These are phyloP conservation scores for Pichia cabralensis DNA, from an alignment of 805 yeast species.

Conservation along the genomic window DNA sequence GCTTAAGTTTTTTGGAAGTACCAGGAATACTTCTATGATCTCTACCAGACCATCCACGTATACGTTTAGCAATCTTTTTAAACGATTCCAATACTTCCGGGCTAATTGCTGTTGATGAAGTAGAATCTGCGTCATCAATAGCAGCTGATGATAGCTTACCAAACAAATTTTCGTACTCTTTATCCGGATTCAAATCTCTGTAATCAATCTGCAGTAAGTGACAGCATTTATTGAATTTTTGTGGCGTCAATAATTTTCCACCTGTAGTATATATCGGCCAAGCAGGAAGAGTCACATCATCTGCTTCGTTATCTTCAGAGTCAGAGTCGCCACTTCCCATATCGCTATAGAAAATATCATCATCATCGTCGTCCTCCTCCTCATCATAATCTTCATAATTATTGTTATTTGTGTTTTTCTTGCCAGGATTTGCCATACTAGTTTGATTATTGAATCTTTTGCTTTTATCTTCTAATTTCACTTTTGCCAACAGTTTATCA, in stretches of 20 bases:
- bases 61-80: conserved; percentile 43
- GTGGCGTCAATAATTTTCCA: conserved; percentile 35
- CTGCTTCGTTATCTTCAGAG: conserved; percentile 22
- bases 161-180: conserved; percentile 59
- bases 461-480: conserved; percentile 16
- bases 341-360: conserved; percentile 10
- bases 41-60: conserved; percentile 79
- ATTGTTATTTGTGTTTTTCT: too few relatives aligned
- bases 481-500: conserved; percentile 42
- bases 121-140: conserved; percentile 64
- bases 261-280: conserved; percentile 19
- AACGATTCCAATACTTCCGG: conserved; percentile 62
- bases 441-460: neutral
- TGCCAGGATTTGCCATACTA: neutral
- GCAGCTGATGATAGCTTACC: conserved; percentile 62
- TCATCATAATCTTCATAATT: neutral
- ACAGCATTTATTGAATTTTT: conserved; percentile 31
- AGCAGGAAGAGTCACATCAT: conserved; percentile 19
- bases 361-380: conserved; percentile 16
- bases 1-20: conserved; percentile 50
- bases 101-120: conserved; percentile 58
- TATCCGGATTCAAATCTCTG: conserved; percentile 62
- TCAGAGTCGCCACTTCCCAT: conserved; percentile 25
- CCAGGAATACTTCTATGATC: conserved; percentile 72
- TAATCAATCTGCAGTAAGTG: conserved; percentile 35